Conservation (phyloP, 2,329 filamentous ascomycete species). For the Botrytis sinoallii region DNA sequence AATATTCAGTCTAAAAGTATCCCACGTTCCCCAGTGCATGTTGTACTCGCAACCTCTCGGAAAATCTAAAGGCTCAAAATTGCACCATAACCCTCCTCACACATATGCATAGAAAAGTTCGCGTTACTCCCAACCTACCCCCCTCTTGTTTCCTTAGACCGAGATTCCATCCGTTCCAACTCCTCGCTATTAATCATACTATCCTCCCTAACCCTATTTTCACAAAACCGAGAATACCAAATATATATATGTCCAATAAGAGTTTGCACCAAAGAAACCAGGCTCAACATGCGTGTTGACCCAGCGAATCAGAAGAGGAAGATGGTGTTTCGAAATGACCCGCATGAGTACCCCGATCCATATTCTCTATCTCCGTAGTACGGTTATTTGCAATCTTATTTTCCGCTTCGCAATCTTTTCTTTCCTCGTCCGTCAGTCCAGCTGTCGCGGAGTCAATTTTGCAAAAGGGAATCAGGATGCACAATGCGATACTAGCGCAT, state of each 20-base stretch:
- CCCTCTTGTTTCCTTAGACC: background rate
- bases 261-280: background rate
- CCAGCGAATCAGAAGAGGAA: background rate
- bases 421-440: background rate
- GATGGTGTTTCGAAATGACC: background rate
- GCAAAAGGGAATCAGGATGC: conserved; percentile 13
- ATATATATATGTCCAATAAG: background rate
- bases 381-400: background rate
- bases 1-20: background rate
- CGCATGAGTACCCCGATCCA: background rate
- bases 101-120: too few relatives aligned
- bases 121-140: background rate
- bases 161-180: background rate
- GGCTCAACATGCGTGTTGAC: background rate
- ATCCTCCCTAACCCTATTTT: background rate
- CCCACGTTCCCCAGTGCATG: background rate
- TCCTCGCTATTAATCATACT: background rate
- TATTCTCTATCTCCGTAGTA: background rate
- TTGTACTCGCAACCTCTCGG: background rate
- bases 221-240: background rate
- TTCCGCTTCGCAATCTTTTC: background rate
- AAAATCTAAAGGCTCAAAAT: background rate
- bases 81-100: background rate
- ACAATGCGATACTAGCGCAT: conserved; percentile 12
- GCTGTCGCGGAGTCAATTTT: conserved; percentile 17